phyloP scores from a whole-genome alignment of 176 grass and related monocot genomes.

The Carex littledalei region DNA sequence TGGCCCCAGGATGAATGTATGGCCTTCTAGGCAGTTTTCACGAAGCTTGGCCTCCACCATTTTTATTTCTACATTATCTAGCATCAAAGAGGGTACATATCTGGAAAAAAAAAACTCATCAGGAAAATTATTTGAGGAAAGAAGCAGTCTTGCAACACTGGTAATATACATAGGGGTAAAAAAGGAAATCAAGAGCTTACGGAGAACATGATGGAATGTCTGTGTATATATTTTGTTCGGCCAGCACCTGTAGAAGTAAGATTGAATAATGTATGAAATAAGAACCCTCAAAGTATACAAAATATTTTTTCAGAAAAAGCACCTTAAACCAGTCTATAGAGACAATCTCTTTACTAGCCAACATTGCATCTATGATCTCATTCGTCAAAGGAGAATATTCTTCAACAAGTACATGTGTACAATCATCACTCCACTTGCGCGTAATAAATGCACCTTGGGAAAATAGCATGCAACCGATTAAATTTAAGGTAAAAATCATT shows the following conservation, averaged over 20 bases:
- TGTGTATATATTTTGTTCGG: constrained; percentile 51
- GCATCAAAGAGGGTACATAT: constrained; percentile 56
- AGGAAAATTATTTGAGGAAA: neutral
- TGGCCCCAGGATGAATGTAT: constrained; percentile 74
- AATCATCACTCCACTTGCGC: constrained; percentile 71
- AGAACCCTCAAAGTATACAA: constrained; percentile 5
- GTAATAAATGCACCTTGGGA: constrained; percentile 56
- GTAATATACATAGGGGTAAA: neutral
- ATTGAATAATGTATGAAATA: constrained; percentile 27
- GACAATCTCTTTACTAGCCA: constrained; percentile 62
- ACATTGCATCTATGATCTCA: constrained; percentile 73
- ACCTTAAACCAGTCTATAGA: constrained; percentile 78
- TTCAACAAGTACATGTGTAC: constrained; percentile 79
- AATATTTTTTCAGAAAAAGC: neutral
- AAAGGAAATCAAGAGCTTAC: constrained; percentile 45
- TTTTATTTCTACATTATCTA: constrained; percentile 62
- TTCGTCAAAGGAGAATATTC: constrained; percentile 57
- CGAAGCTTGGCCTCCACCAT: constrained; percentile 47
- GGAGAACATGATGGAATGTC: constrained; percentile 69
- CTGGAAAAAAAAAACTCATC: constrained; percentile 29
- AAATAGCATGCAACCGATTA: neutral
- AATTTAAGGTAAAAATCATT: neutral
- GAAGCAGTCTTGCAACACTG: neutral
- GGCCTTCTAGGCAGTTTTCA: constrained; percentile 50
- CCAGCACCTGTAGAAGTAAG: constrained; percentile 38